Base-by-base conservation (phyloP, 2,329 filamentous ascomycete species). In the Aquanectria penicillioides region DNA sequence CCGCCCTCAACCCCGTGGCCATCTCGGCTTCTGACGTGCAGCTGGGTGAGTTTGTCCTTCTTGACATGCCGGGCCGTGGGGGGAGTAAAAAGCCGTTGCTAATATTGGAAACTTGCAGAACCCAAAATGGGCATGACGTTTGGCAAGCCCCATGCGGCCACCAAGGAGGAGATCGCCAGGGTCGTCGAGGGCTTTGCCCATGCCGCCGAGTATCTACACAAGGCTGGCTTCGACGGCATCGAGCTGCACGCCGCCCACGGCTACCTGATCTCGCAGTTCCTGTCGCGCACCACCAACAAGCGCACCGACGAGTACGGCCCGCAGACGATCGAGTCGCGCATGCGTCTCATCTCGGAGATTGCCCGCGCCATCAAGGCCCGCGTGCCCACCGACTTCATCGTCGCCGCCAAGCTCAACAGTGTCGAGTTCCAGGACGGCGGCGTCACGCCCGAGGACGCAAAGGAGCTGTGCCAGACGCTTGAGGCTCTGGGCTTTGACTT, bases 161-260 rank as follows among this genome's bases (percentile, higher is more conserved):
- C 81, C 1, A 74, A 82, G 22, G 77, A 79, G 3, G 86, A 89
- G 46, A 85, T 91, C 63, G 70, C 78, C n/a, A 69, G 75, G n/a
- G 69, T 91, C 18, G 78, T 88, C 6, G 79, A 86, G 17, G 81
- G 82, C 5, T 91, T 88, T 64, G 85, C 84, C 0, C 83, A 90
- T 65, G 81, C 86, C 0, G 86, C 87, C 0, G 83, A 86, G 68
- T 90, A 84, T 65, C 75, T 86, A 5, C 80, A 89, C 57, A 85
- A 85, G 69, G 86, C 86, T 0, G 88, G 88, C 2, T 91, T 79
- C 43, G 78, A 84, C 61, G 82, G 82, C 4, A 74, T 84, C 22
- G 65, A 83, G 67, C 71, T 86, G 9, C 83, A 86, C 64, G 81
- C 74, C 12, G 84, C 83, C 1, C 83, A 86, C 65, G 82, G 83